Conservation (phyloP, 2,329 filamentous ascomycete species). For the Colletotrichum cordylinicola region DNA sequence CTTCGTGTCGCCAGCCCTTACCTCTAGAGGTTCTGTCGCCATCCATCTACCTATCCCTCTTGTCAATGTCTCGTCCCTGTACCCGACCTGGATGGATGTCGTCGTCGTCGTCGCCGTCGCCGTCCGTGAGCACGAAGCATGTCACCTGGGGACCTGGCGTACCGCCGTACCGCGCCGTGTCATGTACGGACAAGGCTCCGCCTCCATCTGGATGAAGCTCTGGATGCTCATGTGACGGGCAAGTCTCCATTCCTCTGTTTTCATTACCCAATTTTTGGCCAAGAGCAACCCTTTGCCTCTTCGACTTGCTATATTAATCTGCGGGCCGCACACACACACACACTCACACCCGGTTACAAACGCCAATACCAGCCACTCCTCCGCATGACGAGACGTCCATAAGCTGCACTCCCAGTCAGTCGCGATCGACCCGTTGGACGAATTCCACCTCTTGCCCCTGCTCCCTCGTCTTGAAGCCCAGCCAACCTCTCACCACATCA, state of each 20-base stretch:
- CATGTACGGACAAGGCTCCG: slow-evolving; percentile 18
- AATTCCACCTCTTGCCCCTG: slow-evolving; percentile 1
- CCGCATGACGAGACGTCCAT: background rate
- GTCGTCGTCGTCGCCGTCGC: background rate
- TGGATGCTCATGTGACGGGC: slow-evolving; percentile 39
- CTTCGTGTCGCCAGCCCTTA: slow-evolving; percentile 16
- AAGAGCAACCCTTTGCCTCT: slow-evolving; percentile 23
- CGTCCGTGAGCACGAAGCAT: slow-evolving; percentile 14
- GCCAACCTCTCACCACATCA: slow-evolving; percentile 6
- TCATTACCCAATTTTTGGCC: slow-evolving; percentile 51
- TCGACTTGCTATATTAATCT: slow-evolving; percentile 22
- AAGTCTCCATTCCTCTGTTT: slow-evolving; percentile 49
- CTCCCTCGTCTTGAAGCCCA: background rate
- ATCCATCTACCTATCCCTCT: background rate
- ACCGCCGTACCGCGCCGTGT: slow-evolving; percentile 7
- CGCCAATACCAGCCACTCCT: slow-evolving; percentile 2
- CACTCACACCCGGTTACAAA: background rate
- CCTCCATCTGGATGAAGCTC: slow-evolving; percentile 21
- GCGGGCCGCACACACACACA: slow-evolving; percentile 21
- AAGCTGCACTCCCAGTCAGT: background rate
- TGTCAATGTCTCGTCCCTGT: background rate
- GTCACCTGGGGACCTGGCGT: slow-evolving; percentile 10
- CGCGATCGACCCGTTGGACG: slow-evolving; percentile 2
- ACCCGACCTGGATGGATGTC: background rate
- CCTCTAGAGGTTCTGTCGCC: slow-evolving; percentile 5